Percentiles rank a stretch among this genome's conserved stretches.
phyloP scores from a whole-genome alignment of 2,329 filamentous ascomycete genomes.

The Exophiala lecanii-corni region DNA sequence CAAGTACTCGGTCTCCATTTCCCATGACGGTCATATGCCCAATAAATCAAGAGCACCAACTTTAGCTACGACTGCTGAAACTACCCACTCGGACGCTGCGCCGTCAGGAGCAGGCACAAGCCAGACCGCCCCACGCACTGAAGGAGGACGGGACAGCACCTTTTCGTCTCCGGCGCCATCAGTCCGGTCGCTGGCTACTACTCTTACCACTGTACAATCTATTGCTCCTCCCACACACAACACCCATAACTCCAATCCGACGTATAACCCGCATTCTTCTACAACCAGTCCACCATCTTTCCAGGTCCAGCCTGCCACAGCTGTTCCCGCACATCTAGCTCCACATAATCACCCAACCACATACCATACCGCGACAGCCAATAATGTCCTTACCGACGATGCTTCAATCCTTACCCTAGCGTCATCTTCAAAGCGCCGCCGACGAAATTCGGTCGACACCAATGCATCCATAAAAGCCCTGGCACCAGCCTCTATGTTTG shows the following conservation, averaged over 20 bases:
- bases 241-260: constrained; percentile 33
- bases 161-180: constrained; percentile 63
- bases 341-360: constrained; percentile 51
- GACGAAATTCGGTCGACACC: constrained; percentile 60
- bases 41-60: constrained; percentile 73
- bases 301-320: constrained; percentile 58
- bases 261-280: constrained; percentile 22
- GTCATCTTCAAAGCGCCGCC: constrained; percentile 59
- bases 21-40: constrained; percentile 53
- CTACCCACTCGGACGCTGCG: constrained; percentile 66
- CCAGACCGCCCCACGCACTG: constrained; percentile 58
- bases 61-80: constrained; percentile 76
- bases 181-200: constrained; percentile 61
- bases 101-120: constrained; percentile 78
- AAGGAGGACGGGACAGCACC: constrained; percentile 63
- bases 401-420: constrained; percentile 62
- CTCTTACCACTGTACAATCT: constrained; percentile 62
- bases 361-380: constrained; percentile 58
- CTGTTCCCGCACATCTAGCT: constrained; percentile 56
- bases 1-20: constrained; percentile 58
- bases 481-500: constrained; percentile 60
- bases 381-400: constrained; percentile 61
- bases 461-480: constrained; percentile 63
- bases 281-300: constrained; percentile 38
- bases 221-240: constrained; percentile 49